phyloP scores from a whole-genome alignment of 345 rosid genomes.

The Citrus cavaleriei region DNA sequence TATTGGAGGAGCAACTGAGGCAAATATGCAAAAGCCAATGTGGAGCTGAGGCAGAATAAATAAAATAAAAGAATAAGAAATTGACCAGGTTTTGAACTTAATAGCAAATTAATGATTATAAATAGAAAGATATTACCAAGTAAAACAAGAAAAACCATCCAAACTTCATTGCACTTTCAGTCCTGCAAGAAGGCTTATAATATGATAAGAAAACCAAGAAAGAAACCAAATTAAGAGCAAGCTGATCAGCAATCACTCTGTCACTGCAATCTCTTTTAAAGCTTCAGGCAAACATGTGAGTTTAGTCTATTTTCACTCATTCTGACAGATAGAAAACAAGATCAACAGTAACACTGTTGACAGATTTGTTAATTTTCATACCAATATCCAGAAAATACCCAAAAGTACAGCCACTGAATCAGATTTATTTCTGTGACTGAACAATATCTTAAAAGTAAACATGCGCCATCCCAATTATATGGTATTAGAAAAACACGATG shows the following conservation, averaged over 20 bases:
- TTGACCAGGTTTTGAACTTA: not conserved
- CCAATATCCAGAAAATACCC: not conserved
- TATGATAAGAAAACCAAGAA: not conserved
- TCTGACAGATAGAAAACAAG: not conserved
- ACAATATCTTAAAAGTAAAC: not conserved
- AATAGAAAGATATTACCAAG: slow-evolving; percentile 39
- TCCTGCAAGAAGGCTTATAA: slow-evolving; percentile 47
- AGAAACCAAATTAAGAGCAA: not conserved
- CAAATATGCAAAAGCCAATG: slow-evolving; percentile 66
- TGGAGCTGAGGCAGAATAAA: slow-evolving; percentile 54
- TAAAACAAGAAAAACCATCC: slow-evolving; percentile 90
- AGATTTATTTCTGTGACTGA: not conserved
- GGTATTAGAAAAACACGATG: not conserved
- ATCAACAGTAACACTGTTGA: not conserved
- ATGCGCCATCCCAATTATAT: not conserved
- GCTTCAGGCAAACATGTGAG: not conserved
- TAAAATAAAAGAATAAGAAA: not conserved
- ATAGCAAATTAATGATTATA: not conserved
- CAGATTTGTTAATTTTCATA: not conserved
- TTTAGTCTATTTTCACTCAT: not conserved
- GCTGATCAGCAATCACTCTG: not conserved
- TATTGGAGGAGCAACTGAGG: slow-evolving; percentile 96
- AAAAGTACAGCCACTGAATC: not conserved
- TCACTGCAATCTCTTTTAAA: not conserved
- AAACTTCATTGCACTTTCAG: slow-evolving; percentile 81